Evolutionary conservation across 805 yeast genomes (phyloP).

Genomic region (Zygoascus tannicola): DNA sequence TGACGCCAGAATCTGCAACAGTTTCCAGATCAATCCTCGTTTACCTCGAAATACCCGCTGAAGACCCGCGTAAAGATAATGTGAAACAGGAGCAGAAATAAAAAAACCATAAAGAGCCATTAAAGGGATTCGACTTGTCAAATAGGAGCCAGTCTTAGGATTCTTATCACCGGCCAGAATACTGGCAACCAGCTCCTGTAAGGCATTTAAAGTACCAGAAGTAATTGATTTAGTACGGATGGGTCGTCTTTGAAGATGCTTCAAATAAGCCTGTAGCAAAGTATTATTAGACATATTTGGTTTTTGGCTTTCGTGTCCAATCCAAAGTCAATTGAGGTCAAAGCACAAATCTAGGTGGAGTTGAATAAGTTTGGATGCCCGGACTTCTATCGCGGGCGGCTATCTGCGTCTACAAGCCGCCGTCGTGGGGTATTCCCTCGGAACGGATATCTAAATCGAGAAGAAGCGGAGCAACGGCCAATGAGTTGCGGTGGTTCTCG

Average conservation of each 20-base stretch:
- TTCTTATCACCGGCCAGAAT: constrained; percentile 30
- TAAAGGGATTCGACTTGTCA: constrained; percentile 28
- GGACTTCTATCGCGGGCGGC: too few species aligned
- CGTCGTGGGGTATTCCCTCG: too few species aligned
- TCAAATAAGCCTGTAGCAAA: constrained; percentile 15
- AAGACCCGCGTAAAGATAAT: constrained; percentile 25
- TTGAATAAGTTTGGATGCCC: too few species aligned
- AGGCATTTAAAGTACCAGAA: constrained; percentile 28
- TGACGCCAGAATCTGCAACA: constrained; percentile 29
- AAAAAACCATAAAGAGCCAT: constrained; percentile 33
- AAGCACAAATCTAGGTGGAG: too few species aligned
- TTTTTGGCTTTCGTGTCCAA: too few species aligned
- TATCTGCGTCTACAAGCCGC: too few species aligned
- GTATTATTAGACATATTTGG: not conserved
- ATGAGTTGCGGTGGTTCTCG: too few species aligned
- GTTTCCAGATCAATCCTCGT: constrained; percentile 22
- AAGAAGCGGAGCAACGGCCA: too few species aligned
- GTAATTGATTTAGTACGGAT: constrained; percentile 30
- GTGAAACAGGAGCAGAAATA: constrained; percentile 31
- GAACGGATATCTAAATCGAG: too few species aligned
- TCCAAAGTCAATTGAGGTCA: too few species aligned
- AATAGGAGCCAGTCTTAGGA: constrained; percentile 25
- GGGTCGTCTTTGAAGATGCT: constrained; percentile 23
- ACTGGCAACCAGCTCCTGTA: constrained; percentile 29
- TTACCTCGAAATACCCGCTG: constrained; percentile 29